These are phyloP conservation scores for Aspergillus latus DNA, from an alignment of 2,329 filamentous ascomycete genomes.

Conservation along the genomic window DNA sequence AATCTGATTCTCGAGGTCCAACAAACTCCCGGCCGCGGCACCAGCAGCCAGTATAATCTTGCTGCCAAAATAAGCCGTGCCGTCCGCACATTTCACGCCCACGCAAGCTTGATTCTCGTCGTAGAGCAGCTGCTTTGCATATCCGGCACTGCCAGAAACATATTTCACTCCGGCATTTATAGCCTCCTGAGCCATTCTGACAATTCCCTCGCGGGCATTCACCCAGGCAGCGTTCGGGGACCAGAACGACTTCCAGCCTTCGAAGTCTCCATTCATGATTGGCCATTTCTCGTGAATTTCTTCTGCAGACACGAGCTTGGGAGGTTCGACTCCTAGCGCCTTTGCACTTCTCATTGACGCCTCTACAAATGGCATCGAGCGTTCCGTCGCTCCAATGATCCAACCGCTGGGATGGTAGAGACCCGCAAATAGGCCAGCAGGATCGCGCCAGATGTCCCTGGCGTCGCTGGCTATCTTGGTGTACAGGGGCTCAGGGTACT, in stretches of 20 bases:
- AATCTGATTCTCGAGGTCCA: slow-evolving; percentile 4
- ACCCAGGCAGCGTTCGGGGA: slow-evolving; percentile 6
- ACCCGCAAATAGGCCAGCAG: slow-evolving; percentile 34
- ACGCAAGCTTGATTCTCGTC: background rate
- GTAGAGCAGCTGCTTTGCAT: slow-evolving; percentile 3
- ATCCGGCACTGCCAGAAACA: background rate
- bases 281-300: slow-evolving; percentile 4
- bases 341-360: background rate
- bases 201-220: slow-evolving; percentile 6
- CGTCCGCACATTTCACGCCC: slow-evolving; percentile 2
- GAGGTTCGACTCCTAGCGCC: background rate
- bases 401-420: slow-evolving; percentile 41
- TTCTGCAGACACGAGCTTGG: background rate
- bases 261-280: background rate
- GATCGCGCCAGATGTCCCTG: slow-evolving; percentile 59
- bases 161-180: background rate
- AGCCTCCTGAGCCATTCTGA: slow-evolving; percentile 1
- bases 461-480: slow-evolving; percentile 66
- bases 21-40: background rate
- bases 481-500: slow-evolving; percentile 75
- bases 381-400: slow-evolving; percentile 5
- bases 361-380: background rate
- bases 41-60: slow-evolving; percentile 2
- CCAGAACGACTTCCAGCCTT: slow-evolving; percentile 5
- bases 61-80: background rate